A percentile compares a stretch with the other conserved stretches of the same genome.
These are phyloP conservation scores for Wickerhamomyces alni DNA, from an alignment of 805 yeast species.

Conservation along the genomic window DNA sequence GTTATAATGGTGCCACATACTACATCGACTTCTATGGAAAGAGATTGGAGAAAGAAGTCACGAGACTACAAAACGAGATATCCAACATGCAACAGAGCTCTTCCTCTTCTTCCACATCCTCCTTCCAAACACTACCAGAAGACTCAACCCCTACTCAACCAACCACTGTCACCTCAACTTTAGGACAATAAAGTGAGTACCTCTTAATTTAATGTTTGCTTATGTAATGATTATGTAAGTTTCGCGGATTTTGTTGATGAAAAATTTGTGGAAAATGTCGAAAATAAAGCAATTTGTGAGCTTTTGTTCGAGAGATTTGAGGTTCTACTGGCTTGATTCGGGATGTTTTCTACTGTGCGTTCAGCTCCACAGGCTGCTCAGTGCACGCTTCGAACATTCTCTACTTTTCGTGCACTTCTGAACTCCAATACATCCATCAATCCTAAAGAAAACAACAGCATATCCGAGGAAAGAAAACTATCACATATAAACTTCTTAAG, in stretches of 20 bases:
- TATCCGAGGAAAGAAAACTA: constrained; percentile 12
- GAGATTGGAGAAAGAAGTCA: constrained; percentile 81
- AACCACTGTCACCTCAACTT: background rate
- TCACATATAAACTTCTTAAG: constrained; percentile 36
- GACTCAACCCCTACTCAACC: background rate
- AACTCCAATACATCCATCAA: background rate
- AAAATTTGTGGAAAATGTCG: background rate
- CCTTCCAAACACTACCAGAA: background rate
- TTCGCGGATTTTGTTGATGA: background rate
- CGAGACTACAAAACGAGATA: constrained; percentile 65
- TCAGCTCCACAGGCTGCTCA: background rate
- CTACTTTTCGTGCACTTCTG: background rate
- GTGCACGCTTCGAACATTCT: background rate
- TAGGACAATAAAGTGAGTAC: background rate
- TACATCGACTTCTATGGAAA: constrained; percentile 90
- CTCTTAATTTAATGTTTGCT: too few species aligned
- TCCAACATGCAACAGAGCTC: constrained; percentile 42
- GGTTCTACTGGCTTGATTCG: too few species aligned
- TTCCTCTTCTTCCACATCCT: constrained; percentile 3
- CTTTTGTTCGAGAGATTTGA: too few species aligned
- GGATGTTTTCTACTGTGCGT: background rate
- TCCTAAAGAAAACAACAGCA: background rate
- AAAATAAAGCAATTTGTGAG: too few species aligned
- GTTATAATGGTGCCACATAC: constrained; percentile 92
- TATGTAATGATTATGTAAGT: too few species aligned